Evolutionary conservation across 75 land plant species (phyloP).

Genomic region (Adiantum capillusveneris): DNA sequence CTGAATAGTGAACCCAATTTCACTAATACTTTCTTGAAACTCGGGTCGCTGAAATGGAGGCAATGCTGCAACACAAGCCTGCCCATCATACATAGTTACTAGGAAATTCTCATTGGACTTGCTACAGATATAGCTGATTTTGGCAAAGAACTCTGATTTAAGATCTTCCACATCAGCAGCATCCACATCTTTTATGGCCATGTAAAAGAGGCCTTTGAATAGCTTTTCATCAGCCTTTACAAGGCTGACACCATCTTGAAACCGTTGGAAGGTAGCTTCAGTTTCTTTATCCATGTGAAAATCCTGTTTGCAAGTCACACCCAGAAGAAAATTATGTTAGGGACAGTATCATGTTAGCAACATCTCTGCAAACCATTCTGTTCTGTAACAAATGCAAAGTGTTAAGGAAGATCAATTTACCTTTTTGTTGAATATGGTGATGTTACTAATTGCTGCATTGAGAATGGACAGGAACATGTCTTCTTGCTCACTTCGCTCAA

Average conservation of each 20-base stretch:
- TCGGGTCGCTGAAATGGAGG: conserved; percentile 25
- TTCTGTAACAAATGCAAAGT: too few relatives aligned
- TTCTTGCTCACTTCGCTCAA: conserved; percentile 34
- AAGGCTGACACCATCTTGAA: conserved; percentile 30
- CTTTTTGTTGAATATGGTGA: conserved; percentile 38
- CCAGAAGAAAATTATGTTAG: too few relatives aligned
- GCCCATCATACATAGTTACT: conserved; percentile 31
- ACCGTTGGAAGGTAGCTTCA: conserved; percentile 26
- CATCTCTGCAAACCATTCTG: too few relatives aligned
- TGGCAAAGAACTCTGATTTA: conserved; percentile 17
- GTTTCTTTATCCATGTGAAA: conserved; percentile 35
- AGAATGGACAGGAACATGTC: conserved; percentile 26
- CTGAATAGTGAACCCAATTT: conserved; percentile 14
- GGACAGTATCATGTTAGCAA: too few relatives aligned
- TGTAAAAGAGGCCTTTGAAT: conserved; percentile 32
- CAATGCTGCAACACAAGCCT: conserved; percentile 21
- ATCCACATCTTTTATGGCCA: conserved; percentile 35
- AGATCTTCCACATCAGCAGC: conserved; percentile 26
- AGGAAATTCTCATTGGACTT: conserved; percentile 28
- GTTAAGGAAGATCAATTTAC: neutral
- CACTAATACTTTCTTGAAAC: conserved; percentile 15
- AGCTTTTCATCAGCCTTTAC: conserved; percentile 30
- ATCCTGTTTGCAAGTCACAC: conserved; percentile 15
- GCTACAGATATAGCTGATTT: conserved; percentile 17
- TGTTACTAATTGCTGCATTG: conserved; percentile 32